phyloP scores from a whole-genome alignment of 2,329 filamentous ascomycete genomes.

The Alternaria sp. region DNA sequence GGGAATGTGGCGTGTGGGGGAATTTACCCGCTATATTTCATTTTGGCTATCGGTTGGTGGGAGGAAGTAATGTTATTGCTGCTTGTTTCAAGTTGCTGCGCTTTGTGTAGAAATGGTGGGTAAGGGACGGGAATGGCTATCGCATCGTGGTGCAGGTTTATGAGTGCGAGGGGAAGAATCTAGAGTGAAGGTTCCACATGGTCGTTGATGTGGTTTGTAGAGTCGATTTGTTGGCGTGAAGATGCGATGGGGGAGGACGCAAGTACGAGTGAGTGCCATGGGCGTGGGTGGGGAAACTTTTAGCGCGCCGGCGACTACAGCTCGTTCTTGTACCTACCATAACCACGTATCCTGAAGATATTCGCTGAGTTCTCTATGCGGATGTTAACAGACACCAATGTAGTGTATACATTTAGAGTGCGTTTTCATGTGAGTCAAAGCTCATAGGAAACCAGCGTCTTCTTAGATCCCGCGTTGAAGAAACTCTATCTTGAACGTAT shows the following conservation, averaged over 20 bases:
- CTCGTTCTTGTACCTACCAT: background rate
- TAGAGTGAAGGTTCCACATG: background rate
- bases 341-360: background rate
- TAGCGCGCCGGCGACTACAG: background rate
- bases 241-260: background rate
- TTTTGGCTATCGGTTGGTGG: constrained; percentile 11
- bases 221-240: background rate
- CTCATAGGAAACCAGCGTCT: background rate
- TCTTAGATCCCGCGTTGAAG: background rate
- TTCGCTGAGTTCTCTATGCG: background rate
- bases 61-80: background rate
- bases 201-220: background rate
- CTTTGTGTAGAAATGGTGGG: background rate
- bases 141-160: background rate
- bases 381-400: background rate
- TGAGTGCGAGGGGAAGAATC: background rate
- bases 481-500: background rate
- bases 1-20: background rate
- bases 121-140: background rate
- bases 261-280: background rate
- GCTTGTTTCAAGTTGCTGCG: background rate
- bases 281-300: constrained; percentile 3
- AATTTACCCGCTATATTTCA: constrained; percentile 34
- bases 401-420: background rate
- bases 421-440: background rate